A percentile compares a stretch with the other conserved stretches of the same genome.
These are phyloP conservation scores for Didymella segeticola DNA, from an alignment of 2,329 filamentous ascomycete species.

Conservation along the genomic window DNA sequence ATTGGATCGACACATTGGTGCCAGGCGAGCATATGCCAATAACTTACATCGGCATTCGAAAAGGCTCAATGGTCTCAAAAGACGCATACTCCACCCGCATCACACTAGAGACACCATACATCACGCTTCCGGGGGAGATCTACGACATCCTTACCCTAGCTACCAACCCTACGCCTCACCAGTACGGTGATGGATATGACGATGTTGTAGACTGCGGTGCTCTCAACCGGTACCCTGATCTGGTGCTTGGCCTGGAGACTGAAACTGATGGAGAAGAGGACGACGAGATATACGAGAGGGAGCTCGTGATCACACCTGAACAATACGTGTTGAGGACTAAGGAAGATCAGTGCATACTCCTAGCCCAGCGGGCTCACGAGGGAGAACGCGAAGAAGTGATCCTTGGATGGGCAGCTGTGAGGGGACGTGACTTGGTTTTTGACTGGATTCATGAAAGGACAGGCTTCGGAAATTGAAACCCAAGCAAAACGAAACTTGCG, in stretches of 20 bases:
- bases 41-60: constrained; percentile 21
- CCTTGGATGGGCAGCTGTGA: constrained; percentile 29
- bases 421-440: constrained; percentile 23
- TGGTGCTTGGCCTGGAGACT: constrained; percentile 24
- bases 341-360: constrained; percentile 20
- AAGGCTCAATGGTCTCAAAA: constrained; percentile 24
- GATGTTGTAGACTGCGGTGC: constrained; percentile 22
- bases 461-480: constrained; percentile 13
- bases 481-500: too few species aligned
- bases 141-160: constrained; percentile 27
- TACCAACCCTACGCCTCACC: constrained; percentile 9
- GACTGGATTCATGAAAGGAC: constrained; percentile 21
- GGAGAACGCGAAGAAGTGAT: constrained; percentile 6
- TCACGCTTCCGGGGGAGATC: constrained; percentile 18
- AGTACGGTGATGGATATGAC: background rate
- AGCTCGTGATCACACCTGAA: constrained; percentile 22
- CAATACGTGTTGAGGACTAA: constrained; percentile 24
- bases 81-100: constrained; percentile 10
- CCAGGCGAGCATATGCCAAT: constrained; percentile 17
- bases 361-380: constrained; percentile 14
- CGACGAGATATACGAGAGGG: constrained; percentile 1
- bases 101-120: constrained; percentile 23
- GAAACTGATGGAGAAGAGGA: constrained; percentile 10
- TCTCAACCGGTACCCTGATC: constrained; percentile 19
- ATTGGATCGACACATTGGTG: constrained; percentile 5